Percentiles rank a stretch among this genome's conserved stretches.
phyloP scores from a whole-genome alignment of 106 monocot species.

The Amphibolis antarctica region DNA sequence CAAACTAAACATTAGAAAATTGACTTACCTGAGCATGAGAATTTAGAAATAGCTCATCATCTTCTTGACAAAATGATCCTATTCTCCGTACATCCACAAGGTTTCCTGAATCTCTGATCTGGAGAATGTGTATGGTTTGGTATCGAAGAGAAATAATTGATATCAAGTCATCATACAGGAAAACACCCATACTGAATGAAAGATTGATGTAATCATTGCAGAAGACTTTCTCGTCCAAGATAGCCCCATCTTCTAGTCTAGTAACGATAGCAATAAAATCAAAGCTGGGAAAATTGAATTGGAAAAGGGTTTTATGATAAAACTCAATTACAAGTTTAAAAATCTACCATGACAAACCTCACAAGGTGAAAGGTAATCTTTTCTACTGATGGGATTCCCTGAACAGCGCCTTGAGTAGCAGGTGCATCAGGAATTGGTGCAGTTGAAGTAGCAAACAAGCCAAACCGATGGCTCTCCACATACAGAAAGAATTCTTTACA shows the following conservation, averaged over 20 bases:
- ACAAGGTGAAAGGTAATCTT: constrained; percentile 96
- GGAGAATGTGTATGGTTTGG: constrained; percentile 83
- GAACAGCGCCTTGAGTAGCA: constrained; percentile 53
- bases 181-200: constrained; percentile 71
- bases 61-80: constrained; percentile 80
- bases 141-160: constrained; percentile 83
- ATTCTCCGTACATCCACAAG: constrained; percentile 74
- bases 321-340: not conserved
- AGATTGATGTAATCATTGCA: constrained; percentile 85
- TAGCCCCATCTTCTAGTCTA: constrained; percentile 84
- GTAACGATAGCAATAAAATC: not conserved
- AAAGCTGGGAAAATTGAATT: not conserved
- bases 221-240: constrained; percentile 77
- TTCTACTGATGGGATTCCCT: constrained; percentile 86
- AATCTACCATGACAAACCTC: constrained; percentile 43
- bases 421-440: constrained; percentile 50
- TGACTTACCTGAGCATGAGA: constrained; percentile 55
- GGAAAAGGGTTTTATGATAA: not conserved
- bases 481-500: constrained; percentile 96
- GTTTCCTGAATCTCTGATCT: constrained; percentile 84
- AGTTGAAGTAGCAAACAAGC: constrained; percentile 97
- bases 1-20: too few relatives aligned
- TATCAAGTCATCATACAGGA: constrained; percentile 81
- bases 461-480: constrained; percentile 60
- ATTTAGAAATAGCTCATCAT: constrained; percentile 83